A percentile compares a stretch with the other conserved stretches of the same genome.
Evolutionary conservation across 805 yeast genomes (phyloP).

Genomic region (Candida germanica): DNA sequence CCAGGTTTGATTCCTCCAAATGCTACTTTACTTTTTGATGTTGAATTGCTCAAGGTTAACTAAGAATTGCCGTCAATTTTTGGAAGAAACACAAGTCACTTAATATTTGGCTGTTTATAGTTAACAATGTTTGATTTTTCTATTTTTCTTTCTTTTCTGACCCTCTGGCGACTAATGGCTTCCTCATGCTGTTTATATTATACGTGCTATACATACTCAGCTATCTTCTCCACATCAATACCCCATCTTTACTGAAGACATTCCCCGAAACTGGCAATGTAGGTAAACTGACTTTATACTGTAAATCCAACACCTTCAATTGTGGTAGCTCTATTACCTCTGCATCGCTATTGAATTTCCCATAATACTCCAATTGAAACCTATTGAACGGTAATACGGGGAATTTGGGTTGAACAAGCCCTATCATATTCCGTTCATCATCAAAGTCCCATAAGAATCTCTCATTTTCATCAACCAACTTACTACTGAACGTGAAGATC

Average conservation of each 20-base stretch:
- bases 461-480: conserved; percentile 27
- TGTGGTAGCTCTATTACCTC: conserved; percentile 48
- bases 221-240: conserved; percentile 7
- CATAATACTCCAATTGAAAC: conserved; percentile 37
- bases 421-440: conserved; percentile 22
- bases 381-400: conserved; percentile 64
- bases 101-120: too few relatives aligned
- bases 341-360: conserved; percentile 9
- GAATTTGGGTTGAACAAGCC: conserved; percentile 32
- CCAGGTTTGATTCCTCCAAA: conserved; percentile 97
- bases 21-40: conserved; percentile 87
- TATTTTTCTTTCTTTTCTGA: not conserved
- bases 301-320: conserved; percentile 63
- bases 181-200: not conserved
- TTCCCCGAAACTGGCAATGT: conserved; percentile 23
- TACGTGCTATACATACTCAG: too few relatives aligned
- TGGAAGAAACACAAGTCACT: too few relatives aligned
- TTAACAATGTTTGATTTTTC: too few relatives aligned
- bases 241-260: conserved; percentile 15
- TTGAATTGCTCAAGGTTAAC: conserved; percentile 63
- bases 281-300: conserved; percentile 62
- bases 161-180: too few relatives aligned
- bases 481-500: conserved; percentile 59
- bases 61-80: too few relatives aligned
- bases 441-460: conserved; percentile 25